Percentiles rank a stretch among this genome's conserved stretches.
Conservation (phyloP, 352 stramenopile genomes). For the Blastocystis sp. region DNA sequence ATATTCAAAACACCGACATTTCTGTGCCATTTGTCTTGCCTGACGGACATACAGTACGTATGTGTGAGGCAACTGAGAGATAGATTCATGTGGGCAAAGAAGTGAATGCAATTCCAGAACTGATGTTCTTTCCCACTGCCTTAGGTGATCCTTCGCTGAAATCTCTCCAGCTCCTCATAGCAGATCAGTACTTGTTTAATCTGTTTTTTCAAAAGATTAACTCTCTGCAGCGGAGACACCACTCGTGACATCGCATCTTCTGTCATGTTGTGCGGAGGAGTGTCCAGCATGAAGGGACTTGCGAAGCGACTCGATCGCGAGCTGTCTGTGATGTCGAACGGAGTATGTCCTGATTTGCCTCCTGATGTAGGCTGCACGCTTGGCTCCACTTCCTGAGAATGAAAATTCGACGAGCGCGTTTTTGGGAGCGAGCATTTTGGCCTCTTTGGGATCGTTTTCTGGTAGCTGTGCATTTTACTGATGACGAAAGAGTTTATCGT, state of each 20-base stretch:
- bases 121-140: slow-evolving; percentile 23
- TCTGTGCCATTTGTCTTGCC: not conserved
- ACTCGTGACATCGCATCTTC: not conserved
- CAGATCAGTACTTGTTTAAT: not conserved
- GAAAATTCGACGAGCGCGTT: not conserved
- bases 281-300: slow-evolving; percentile 21
- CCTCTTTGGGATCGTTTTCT: slow-evolving; percentile 14
- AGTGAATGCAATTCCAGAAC: slow-evolving; percentile 35
- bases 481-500: not conserved
- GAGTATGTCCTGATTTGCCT: not conserved
- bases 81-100: not conserved
- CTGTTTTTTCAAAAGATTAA: not conserved
- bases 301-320: not conserved
- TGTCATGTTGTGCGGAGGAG: slow-evolving; percentile 11
- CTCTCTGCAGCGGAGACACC: not conserved
- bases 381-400: slow-evolving; percentile 8
- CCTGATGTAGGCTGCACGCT: not conserved
- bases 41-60: not conserved
- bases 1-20: not conserved
- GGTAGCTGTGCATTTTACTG: not conserved
- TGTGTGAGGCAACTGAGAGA: not conserved
- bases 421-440: slow-evolving; percentile 27
- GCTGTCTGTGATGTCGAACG: slow-evolving; percentile 41
- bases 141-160: slow-evolving; percentile 31
- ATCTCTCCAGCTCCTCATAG: slow-evolving; percentile 8